Evolutionary conservation across 257 asterid species (phyloP).

Genomic region (Vinca minor): DNA sequence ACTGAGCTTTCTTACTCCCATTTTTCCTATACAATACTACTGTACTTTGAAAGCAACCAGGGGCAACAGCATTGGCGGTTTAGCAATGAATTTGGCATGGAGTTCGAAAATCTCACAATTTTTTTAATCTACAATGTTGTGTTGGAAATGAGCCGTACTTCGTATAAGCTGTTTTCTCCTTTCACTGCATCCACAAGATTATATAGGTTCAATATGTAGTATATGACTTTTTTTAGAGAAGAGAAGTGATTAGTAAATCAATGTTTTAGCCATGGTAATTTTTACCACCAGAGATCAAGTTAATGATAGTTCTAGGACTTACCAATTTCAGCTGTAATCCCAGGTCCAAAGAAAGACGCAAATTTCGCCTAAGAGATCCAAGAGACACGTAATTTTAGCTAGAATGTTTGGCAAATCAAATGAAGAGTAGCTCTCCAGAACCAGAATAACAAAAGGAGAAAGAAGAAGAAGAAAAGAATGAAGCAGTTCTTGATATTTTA

Average conservation of each 20-base stretch:
- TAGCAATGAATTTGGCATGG: neutral
- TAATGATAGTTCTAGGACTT: conserved; percentile 18
- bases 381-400: neutral
- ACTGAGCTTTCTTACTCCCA: neutral
- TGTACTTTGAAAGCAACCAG: neutral
- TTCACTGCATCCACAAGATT: conserved; percentile 55
- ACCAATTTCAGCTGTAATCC: conserved; percentile 88
- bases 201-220: conserved; percentile 5
- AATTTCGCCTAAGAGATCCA: conserved; percentile 55
- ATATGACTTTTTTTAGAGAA: too few species aligned
- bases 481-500: neutral
- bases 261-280: neutral
- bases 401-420: neutral
- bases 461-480: neutral
- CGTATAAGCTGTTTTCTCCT: conserved; percentile 50
- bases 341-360: conserved; percentile 94
- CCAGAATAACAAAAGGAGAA: neutral
- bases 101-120: neutral
- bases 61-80: neutral
- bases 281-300: neutral
- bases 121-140: conserved; percentile 42
- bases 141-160: conserved; percentile 70
- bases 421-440: neutral
- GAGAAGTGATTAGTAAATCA: too few species aligned
- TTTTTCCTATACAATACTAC: conserved; percentile 5